A percentile compares a stretch with the other conserved stretches of the same genome.
phyloP scores from a whole-genome alignment of 2,329 filamentous ascomycete species.

The Trichoderma sp. region DNA sequence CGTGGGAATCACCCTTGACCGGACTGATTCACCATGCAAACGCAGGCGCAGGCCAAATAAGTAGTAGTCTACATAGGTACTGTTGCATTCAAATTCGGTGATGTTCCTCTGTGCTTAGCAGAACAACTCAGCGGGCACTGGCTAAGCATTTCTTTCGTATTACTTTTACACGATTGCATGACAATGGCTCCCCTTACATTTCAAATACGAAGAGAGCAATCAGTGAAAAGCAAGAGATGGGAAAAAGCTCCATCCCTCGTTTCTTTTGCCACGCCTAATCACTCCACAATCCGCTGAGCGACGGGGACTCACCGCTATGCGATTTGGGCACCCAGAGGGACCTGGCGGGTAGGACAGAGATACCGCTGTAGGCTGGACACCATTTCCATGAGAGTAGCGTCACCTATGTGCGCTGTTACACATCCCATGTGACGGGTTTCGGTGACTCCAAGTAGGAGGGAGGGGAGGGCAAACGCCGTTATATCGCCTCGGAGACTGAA shows the following conservation, averaged over 20 bases:
- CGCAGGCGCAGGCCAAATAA: neutral
- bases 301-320: neutral
- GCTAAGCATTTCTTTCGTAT: neutral
- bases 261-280: neutral
- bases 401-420: neutral
- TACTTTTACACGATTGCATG: neutral
- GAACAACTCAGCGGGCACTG: neutral
- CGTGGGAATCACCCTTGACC: neutral
- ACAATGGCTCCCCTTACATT: neutral
- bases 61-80: neutral
- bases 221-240: neutral
- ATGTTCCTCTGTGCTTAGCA: neutral
- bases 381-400: constrained; percentile 3
- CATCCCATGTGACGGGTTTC: neutral
- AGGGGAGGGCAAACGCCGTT: neutral
- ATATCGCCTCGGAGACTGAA: neutral
- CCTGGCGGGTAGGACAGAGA: constrained; percentile 3
- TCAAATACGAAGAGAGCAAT: neutral
- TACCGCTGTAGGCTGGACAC: neutral
- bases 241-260: neutral
- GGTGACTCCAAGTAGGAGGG: neutral
- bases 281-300: neutral
- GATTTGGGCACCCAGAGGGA: constrained; percentile 1
- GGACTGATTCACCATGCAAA: neutral
- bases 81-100: neutral